These are phyloP conservation scores for Fusarium chlamydosporum DNA, from an alignment of 2,329 filamentous ascomycete species.

Conservation along the genomic window DNA sequence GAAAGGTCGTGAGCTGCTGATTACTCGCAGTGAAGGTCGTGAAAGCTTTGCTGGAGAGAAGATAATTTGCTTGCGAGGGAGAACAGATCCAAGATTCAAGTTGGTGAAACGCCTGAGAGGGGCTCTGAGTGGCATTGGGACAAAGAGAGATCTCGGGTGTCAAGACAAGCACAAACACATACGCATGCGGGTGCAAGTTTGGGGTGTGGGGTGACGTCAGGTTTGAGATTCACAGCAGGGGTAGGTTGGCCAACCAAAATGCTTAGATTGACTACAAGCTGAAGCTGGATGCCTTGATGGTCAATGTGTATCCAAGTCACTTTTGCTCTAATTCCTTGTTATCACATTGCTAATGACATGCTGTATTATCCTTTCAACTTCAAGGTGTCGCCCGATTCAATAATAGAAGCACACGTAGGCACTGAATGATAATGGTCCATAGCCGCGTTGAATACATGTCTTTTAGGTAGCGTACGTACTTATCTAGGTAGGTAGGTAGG, in stretches of 20 bases:
- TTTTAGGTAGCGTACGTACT: no score
- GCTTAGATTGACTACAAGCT: neutral
- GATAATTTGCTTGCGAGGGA: constrained; percentile 6
- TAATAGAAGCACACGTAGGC: no score
- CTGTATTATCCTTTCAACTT: neutral
- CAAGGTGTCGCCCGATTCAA: no score
- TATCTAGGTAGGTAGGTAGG: no score
- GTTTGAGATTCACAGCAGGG: constrained; percentile 18
- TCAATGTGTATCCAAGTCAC: neutral
- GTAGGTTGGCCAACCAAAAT: constrained; percentile 16
- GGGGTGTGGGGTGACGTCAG: constrained; percentile 54
- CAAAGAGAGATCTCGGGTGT: constrained; percentile 22
- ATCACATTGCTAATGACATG: neutral
- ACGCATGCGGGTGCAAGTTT: constrained; percentile 37
- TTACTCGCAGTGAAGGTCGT: constrained; percentile 27
- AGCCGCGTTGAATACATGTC: no score
- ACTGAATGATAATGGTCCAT: no score
- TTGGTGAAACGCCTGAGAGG: constrained; percentile 22
- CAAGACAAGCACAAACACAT: constrained; percentile 28
- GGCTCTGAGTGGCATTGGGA: constrained; percentile 41
- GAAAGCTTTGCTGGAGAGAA: neutral
- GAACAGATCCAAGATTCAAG: constrained; percentile 8
- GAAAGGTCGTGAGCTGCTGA: constrained; percentile 42
- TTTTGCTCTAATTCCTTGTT: neutral
- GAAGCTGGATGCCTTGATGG: neutral